phyloP scores from a whole-genome alignment of 805 yeast genomes.

The Myxozyma lipomycoides region DNA sequence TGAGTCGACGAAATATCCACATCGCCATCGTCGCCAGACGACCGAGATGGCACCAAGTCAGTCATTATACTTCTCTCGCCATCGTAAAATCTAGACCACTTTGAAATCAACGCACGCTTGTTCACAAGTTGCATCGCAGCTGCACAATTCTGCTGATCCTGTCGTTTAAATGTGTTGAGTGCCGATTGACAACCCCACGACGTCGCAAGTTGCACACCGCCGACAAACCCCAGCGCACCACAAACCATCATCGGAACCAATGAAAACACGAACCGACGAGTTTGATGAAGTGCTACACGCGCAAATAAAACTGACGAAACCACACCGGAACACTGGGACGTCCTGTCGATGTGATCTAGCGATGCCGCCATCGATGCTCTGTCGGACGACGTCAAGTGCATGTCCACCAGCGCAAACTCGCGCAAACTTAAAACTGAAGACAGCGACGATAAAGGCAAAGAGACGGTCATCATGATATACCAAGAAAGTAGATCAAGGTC shows the following conservation, averaged over 20 bases:
- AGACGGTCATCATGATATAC: neutral
- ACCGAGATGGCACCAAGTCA: slow-evolving; percentile 7
- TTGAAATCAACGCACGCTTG: slow-evolving; percentile 8
- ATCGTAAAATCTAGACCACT: slow-evolving; percentile 18
- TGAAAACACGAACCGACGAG: neutral
- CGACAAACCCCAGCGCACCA: slow-evolving; percentile 7
- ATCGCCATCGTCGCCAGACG: neutral
- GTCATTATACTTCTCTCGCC: slow-evolving; percentile 17
- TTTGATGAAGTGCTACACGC: neutral
- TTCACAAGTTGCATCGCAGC: slow-evolving; percentile 11
- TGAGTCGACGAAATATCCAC: neutral
- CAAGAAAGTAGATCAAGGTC: neutral
- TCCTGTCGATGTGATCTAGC: neutral
- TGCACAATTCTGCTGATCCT: slow-evolving; percentile 3
- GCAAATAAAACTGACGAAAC: neutral
- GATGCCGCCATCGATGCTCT: neutral
- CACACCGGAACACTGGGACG: neutral
- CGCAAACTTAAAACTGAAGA: neutral
- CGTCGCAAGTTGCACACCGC: slow-evolving; percentile 16
- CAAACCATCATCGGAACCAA: neutral
- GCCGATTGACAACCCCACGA: slow-evolving; percentile 11
- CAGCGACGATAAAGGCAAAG: neutral
- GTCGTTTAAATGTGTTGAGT: slow-evolving; percentile 2
- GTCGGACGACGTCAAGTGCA: neutral
- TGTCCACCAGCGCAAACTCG: neutral